Evolutionary conservation across 495 filamentous ascomycete genomes (phyloP), one percentile per base, ranked within the genome.

Genomic region (Astrothelium macrocarpum): DNA sequence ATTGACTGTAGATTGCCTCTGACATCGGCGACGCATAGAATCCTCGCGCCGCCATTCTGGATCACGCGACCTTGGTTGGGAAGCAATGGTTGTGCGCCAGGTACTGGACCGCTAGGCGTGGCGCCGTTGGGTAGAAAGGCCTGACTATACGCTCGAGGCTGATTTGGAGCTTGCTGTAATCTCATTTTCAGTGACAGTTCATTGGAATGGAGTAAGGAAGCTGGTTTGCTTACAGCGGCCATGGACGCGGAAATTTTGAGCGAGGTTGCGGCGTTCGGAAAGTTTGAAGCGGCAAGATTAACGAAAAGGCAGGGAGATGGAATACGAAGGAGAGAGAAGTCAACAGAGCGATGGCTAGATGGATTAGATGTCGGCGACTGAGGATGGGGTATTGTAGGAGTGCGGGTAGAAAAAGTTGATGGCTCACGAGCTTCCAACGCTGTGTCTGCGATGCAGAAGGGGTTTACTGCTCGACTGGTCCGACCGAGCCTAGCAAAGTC

Each of bases 11-110:
- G 81, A 73, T 96, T 96, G 73, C 95, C 95, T 88, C 95, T 84
- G 67, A 99, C 93, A 78, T 99, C 95, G 25, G 95, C 95, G 77
- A 99, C 87, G 77, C 95, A 97, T 62, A 99, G 81, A 59, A 99
- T 86, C 74, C 94, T 83, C 62, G 85, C 87, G 53, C 87, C 86
- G 32, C 90, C 91, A 58, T 84, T 88, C 76, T 97, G 90, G 69
- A 96, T 85, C 56, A 99, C 76, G 66, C 84, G 79, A 65, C 83
- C 85, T 75, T 85, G 87, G 76, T 85, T 89, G 59, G 81, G 85
- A 64, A 83, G 82, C 62, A 83, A 78, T 3, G 75, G 74, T 16
- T 66, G 58, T 58, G 75, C 75, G 59, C 75, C 75, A 45, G 75
- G 74, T 23, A 68, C 73, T n/a, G 75, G 75, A 18, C 75, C 75